These are phyloP conservation scores for Penicillium expansum DNA, from an alignment of 2,329 filamentous ascomycete genomes.

Conservation along the genomic window DNA sequence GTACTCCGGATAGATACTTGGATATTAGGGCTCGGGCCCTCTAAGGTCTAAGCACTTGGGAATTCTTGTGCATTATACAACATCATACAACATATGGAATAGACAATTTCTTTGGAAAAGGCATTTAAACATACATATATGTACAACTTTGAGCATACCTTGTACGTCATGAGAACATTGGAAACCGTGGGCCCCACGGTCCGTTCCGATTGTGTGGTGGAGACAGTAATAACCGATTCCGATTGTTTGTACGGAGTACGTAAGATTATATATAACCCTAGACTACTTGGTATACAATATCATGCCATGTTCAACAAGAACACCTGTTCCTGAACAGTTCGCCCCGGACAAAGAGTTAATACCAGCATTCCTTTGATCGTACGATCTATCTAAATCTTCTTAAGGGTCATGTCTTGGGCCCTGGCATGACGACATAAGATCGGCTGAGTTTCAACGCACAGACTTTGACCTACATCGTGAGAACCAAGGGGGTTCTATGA, in stretches of 20 bases:
- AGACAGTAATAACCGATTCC: background rate
- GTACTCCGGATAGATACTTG: background rate
- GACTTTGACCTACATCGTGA: background rate
- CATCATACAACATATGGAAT: background rate
- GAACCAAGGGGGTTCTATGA: background rate
- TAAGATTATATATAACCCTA: background rate
- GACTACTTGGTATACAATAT: too few species aligned
- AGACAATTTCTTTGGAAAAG: background rate
- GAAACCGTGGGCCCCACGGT: constrained; percentile 10
- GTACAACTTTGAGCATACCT: background rate
- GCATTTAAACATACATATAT: background rate
- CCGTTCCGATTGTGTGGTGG: constrained; percentile 7
- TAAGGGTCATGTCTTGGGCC: background rate
- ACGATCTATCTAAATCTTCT: background rate
- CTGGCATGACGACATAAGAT: constrained; percentile 1
- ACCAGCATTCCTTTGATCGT: background rate
- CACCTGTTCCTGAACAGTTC: background rate
- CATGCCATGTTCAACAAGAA: background rate
- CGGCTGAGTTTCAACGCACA: background rate
- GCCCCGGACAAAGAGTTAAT: background rate
- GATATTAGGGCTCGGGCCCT: constrained; percentile 2
- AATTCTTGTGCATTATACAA: background rate
- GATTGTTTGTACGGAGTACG: too few species aligned
- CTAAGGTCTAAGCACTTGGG: background rate
- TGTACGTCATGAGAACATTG: background rate